Evolutionary conservation across 306 rosid genomes (phyloP), one percentile per base, ranked within the genome.

Genomic region (Mimosa pudica): DNA sequence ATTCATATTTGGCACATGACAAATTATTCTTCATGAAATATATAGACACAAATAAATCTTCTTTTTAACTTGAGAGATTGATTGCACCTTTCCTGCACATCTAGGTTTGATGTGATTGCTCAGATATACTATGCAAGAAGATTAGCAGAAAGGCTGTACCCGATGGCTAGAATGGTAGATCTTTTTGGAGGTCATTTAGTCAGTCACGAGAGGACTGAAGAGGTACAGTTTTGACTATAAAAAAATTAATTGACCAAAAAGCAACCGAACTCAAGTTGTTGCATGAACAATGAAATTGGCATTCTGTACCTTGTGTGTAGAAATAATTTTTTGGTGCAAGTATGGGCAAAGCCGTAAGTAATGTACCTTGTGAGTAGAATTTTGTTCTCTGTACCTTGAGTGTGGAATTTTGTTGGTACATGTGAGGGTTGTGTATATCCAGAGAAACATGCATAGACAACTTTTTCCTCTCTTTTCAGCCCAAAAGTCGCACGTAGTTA

Each of bases 171-270:
- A 87, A 89, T 96, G 98, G 90, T 93, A 46, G 97, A 96, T 70
- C 97, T 96, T 69, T 95, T 73, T 49, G 99, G 99, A 79, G 99
- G 98, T 68, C 99, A 96, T 87, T 82, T 96, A 77, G 99, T 96
- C 80, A 93, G 99, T 77, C 97, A 92, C 3, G 99, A 96, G 86
- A 92, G 93, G 77, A 82, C 94, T 0, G 94, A 91, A 84, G 97
- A 95, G 99, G 98, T 94, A 83, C 63, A 75, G 10, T 45, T 75
- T 81, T 55, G 62, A 48, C 51, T 7, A 2, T 6, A 55, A 55
- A 55, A 17, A 5, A 79, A 52, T 16, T 12, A 6, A 60, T 61
- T 24, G 36, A 33, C 42, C 38, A 32, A n/a, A 33, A 20, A 46
- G 44, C 51, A 18, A 49, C 71, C 68, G 68, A 20, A 64, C 47